Evolutionary conservation across 352 stramenopile genomes (phyloP).

Genomic region (Phytopythium vexans): DNA sequence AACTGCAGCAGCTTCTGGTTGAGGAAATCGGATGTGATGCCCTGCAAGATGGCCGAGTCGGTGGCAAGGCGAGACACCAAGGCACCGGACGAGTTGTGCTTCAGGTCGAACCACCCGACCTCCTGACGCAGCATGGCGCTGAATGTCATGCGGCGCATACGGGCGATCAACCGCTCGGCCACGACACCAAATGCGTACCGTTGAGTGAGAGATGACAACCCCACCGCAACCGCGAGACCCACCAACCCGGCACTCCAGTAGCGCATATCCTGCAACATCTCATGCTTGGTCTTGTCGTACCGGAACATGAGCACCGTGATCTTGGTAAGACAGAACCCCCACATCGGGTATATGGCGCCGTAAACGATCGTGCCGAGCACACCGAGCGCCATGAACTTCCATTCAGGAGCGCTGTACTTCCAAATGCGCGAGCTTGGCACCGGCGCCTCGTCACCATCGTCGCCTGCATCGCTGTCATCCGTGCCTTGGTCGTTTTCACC

Average conservation of each 20-base stretch:
- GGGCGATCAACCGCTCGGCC: slow-evolving; percentile 27
- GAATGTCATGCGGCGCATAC: slow-evolving; percentile 26
- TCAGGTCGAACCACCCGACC: slow-evolving; percentile 62
- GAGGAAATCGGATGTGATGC: slow-evolving; percentile 30
- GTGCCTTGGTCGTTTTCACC: neutral
- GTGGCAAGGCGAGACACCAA: slow-evolving; percentile 47
- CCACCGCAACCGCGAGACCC: slow-evolving; percentile 20
- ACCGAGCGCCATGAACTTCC: slow-evolving; percentile 18
- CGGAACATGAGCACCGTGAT: slow-evolving; percentile 36
- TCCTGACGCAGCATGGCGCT: slow-evolving; percentile 58
- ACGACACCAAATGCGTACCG: slow-evolving; percentile 38
- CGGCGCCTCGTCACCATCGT: neutral
- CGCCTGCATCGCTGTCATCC: slow-evolving; percentile 2
- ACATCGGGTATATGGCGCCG: slow-evolving; percentile 30
- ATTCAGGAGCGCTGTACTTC: slow-evolving; percentile 24
- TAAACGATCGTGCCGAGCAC: slow-evolving; percentile 20
- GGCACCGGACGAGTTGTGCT: slow-evolving; percentile 51
- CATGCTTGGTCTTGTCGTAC: slow-evolving; percentile 12
- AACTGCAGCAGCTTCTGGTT: slow-evolving; percentile 28
- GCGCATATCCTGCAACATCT: slow-evolving; percentile 18
- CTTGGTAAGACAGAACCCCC: slow-evolving; percentile 36
- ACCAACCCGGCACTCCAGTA: slow-evolving; percentile 31
- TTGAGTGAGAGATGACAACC: slow-evolving; percentile 16
- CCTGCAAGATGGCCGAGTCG: slow-evolving; percentile 54
- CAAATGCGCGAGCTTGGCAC: slow-evolving; percentile 37